Percentiles rank a stretch among this genome's conserved stretches.
phyloP scores from a whole-genome alignment of 2,329 filamentous ascomycete species.

The Microdochium bolleyi region DNA sequence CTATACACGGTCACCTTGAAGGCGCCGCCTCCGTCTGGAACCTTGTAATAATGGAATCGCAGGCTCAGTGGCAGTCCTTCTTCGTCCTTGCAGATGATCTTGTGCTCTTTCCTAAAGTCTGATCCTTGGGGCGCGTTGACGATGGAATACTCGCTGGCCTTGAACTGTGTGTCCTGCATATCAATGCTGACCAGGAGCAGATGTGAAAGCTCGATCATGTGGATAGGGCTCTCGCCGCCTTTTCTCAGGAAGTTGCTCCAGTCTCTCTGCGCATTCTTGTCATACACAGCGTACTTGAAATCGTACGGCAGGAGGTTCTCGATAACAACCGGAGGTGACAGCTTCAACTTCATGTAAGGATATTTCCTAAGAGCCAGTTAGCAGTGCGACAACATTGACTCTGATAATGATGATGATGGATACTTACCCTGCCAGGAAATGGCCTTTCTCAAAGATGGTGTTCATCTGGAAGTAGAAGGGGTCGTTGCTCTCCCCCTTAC shows the following conservation, averaged over 20 bases:
- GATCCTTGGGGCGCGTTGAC: conserved; percentile 85
- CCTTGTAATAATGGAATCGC: conserved; percentile 81
- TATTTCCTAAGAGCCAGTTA: conserved; percentile 54
- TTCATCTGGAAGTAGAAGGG: conserved; percentile 97
- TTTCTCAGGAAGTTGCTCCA: conserved; percentile 98
- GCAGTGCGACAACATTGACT: conserved; percentile 2
- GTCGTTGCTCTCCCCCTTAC: conserved; percentile 77
- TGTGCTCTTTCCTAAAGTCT: conserved; percentile 80
- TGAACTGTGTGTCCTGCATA: conserved; percentile 93
- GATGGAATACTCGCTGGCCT: conserved; percentile 91
- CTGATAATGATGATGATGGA: background rate
- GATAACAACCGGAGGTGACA: conserved; percentile 87
- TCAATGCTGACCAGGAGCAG: conserved; percentile 87
- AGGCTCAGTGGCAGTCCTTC: conserved; percentile 72
- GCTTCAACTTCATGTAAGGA: conserved; percentile 86
- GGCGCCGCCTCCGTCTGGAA: conserved; percentile 86
- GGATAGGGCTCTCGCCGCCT: conserved; percentile 92
- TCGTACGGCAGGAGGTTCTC: conserved; percentile 95
- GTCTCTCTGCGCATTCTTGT: conserved; percentile 97
- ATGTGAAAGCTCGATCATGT: conserved; percentile 94
- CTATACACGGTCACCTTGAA: conserved; percentile 95
- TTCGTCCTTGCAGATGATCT: conserved; percentile 74
- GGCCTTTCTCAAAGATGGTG: conserved; percentile 73
- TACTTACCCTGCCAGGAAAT: conserved; percentile 66
- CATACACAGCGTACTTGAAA: conserved; percentile 98